Base-by-base conservation (phyloP, 2,329 filamentous ascomycete species). In the Microcyclospora tardicrescens region DNA sequence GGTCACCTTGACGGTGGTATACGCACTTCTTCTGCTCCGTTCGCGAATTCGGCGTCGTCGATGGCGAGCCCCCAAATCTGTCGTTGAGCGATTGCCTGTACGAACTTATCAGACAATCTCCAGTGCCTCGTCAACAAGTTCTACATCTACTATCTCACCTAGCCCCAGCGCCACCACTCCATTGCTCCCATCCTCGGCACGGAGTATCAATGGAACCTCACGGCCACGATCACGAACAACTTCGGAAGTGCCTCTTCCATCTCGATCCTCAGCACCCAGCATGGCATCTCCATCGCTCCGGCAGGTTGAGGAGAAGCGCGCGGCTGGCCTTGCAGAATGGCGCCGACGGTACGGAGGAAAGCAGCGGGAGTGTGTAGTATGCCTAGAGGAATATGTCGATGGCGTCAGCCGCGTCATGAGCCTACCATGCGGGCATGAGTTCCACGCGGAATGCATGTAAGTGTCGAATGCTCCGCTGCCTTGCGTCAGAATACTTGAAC, bases 381-480 rank as follows among this genome's bases (percentile, higher is more conserved):
- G 91, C 53, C 66, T 98, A 28, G 91, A 98, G 57, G 91, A 98
- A 58, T 98, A 96, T 55, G 71, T 94, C 15, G 87, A 95, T 60
- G 91, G 91, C 30, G 79, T 95, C 52, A 94, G 86, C 59, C 77
- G 78, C 54, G 89, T 98, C 30, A 98, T 98, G 91, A 93, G 86
- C 56, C 65, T 98, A 42, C 91, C 91, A 8, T 98, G 91, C 62
- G 91, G 91, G 28, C 91, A 98, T 59, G 91, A 98, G 56, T 98
- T 96, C 61, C 91, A 98, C 61, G 89, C 72, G 19, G 86, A 93
- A 58, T 98, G 91, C 86, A 96, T 98, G 86, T 93, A 66, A 80
- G 86, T 81, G 35, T 33, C 13, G 5, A 32, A 5, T n/a, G 5
- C 31, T 33, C 35, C n/a, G 16, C 19, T n/a, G 10, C 28, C 16